Evolutionary conservation across 1,139 yeast species (phyloP), one percentile per base, ranked within the genome.

Genomic region (Scheffersomyces illinoinensis): DNA sequence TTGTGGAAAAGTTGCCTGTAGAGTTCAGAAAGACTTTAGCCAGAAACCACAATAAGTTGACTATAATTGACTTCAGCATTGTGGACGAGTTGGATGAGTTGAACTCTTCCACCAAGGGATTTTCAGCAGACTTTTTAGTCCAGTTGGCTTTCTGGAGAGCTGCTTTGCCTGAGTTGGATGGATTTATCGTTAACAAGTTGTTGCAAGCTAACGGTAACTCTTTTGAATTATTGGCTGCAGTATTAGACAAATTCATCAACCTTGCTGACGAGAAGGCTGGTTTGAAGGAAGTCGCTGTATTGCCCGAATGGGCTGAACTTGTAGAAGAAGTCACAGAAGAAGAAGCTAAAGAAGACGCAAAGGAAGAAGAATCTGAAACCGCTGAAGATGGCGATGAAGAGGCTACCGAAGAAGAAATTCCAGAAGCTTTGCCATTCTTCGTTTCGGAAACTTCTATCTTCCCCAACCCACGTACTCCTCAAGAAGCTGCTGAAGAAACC

Each of bases 131-230:
- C 51, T 88, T 92, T 73, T 91, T 92, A 59, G 77, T 86, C 59
- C 97, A 92, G 76, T 84, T 89, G 56, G 91, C 88, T 1, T 89
- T 91, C 79, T 92, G 97, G 97, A 83, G 84, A 64, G 78, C 83
- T 51, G 84, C 91, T 6, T 85, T 83, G 61, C 91, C 93, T 8
- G 82, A 83, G 57, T 81, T 88, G 54, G 82, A 83, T 52, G 89
- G 87, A 55, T 87, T 88, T 53, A 83, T 90, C 65, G 93, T 91
- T 61, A 89, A 91, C 74, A 89, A 89, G 74, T 85, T 92, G 67
- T 86, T 90, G 71, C 91, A 89, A 71, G 89, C 96, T 24, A 88
- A 89, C 63, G 96, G 97, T 58, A 85, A 89, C 59, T 92, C 88
- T 61, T 90, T 91, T 62, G 97, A 91, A 75, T 82, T 91, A 60